phyloP scores from a whole-genome alignment of 139 green algal genomes.

The Closterium sp. region DNA sequence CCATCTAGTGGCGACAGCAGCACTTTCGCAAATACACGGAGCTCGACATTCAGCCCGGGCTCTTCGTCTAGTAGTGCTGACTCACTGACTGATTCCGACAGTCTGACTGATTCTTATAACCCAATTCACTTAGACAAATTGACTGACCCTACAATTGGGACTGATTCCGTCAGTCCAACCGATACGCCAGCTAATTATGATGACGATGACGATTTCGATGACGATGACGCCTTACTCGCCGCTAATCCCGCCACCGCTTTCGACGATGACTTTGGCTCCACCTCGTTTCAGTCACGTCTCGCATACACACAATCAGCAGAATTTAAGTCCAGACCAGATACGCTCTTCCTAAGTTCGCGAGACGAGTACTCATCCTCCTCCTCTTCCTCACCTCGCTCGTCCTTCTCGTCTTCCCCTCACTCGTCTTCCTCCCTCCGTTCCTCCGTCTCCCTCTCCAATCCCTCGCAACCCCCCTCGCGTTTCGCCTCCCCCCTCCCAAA shows the following conservation, averaged over 20 bases:
- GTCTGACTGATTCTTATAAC: background rate
- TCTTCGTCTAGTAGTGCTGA: background rate
- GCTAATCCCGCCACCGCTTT: background rate
- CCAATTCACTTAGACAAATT: background rate
- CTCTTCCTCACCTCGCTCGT: background rate
- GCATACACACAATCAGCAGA: background rate
- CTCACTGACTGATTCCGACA: background rate
- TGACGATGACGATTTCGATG: background rate
- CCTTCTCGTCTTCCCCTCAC: background rate
- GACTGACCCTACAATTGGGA: background rate
- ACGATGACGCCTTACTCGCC: background rate
- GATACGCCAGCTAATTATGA: background rate
- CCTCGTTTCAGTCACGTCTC: background rate
- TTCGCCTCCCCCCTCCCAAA: background rate
- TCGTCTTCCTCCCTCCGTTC: background rate
- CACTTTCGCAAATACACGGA: background rate
- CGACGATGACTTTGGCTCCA: background rate
- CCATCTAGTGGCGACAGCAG: background rate
- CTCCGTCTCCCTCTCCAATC: background rate
- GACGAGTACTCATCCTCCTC: background rate
- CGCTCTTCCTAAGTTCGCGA: background rate
- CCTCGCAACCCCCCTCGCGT: background rate
- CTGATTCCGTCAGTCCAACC: background rate
- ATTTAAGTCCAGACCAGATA: background rate
- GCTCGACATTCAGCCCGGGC: background rate